Evolutionary conservation across 306 rosid species (phyloP), one percentile per base, ranked within the genome.

Genomic region (Medicago ruthenica): DNA sequence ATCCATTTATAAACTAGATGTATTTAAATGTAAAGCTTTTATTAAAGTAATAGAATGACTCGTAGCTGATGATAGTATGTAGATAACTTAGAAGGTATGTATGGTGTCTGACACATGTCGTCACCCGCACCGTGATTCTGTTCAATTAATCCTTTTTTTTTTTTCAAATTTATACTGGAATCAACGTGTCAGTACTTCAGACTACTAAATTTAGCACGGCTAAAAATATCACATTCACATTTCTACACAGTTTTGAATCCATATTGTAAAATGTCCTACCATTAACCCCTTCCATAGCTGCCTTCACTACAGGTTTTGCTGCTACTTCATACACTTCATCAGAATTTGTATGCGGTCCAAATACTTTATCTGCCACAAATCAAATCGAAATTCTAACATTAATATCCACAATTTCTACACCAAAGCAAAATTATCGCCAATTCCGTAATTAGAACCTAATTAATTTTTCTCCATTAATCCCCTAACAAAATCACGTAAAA

Each of bases 241-340:
- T 65, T 24, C 12, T 7, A 63, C 69, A 50, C 39, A 36, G 21
- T 41, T 50, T 13, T 40, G 76, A 84, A 18, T 76, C 65, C 53
- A 57, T 24, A 50, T 36, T 44, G n/a, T 82, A 66, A 71, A 3
- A 69, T 9, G 36, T 5, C 85, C 50, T 89, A 96, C 99, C 99
- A 75, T 90, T 92, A 76, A 92, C 88, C 59, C 99, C 99, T 78
- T 96, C 99, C 99, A 96, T 96, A 53, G 99, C 92, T 76, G 97
- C 85, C 83, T 85, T 92, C 74, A 96, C 98, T 0, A 96, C 97
- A 60, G 99, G 99, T 79, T 85, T 90, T 16, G 97, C 98, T 37
- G 99, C 99, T 37, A 92, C 94, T 50, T 96, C 99, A 70, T 96
- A 96, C 71, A 96, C 99, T 71, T 92, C 93, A 11, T 82, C 93